Base-by-base conservation (phyloP, 139 green algal genomes). In the Volvox africanus region DNA sequence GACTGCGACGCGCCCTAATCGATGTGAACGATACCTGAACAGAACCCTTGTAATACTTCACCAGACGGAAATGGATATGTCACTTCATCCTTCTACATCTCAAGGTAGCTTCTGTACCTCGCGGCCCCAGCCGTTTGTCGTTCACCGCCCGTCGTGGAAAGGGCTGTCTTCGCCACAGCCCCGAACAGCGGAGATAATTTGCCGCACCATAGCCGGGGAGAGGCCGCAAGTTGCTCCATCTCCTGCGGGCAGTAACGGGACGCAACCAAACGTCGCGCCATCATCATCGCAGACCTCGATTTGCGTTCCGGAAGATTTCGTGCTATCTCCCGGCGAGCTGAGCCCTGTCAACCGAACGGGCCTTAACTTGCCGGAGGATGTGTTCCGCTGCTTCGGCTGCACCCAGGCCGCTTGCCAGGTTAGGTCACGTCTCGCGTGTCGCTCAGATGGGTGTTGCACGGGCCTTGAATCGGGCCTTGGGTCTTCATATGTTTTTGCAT, bases 381-480 rank as follows among this genome's bases (percentile, higher is more conserved):
- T 95, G 0, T 98, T 96, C 83, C 93, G 95, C 0, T 98, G 97
- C 91, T 91, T 93, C 30, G 96, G 96, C 37, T 98, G 97, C 93
- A 95, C 89, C 1, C 82, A 89, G 77, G 44, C 89, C 2, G 96
- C 94, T n/a, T 98, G 97, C 90, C 94, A 97, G 95, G 95, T 96
- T 55, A 62, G 92, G 24, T 62, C 17, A 55, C 44, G 44, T 9
- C 5, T 55, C 44, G 44, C 44, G 44, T 9, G 44, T 55, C 44
- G 44, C 44, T 55, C 5, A 14, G 9, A 55, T 55, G 44, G 5
- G 44, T 55, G 5, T 55, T 55, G 44, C 44, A 55, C 9, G 5
- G 9, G 44, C 44, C n/a, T n/a, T n/a, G n/a, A n/a, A n/a, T n/a
- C n/a, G n/a, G n/a, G n/a, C n/a, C n/a, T n/a, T n/a, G n/a, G n/a